These are phyloP conservation scores for Fusarium nanum DNA, from an alignment of 2,329 filamentous ascomycete species.

Conservation along the genomic window DNA sequence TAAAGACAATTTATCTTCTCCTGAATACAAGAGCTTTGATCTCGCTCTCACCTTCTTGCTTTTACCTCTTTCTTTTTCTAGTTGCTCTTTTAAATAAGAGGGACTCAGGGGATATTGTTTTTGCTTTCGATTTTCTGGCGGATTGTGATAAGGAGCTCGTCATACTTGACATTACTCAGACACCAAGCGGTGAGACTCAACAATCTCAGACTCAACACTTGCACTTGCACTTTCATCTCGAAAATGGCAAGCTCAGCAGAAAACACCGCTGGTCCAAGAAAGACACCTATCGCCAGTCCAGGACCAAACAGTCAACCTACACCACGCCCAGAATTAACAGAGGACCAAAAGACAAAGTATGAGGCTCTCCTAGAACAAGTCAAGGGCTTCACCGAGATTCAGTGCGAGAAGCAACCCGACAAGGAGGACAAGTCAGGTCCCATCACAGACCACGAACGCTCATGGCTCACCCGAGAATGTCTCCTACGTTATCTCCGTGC, in stretches of 20 bases:
- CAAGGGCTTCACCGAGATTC: constrained; percentile 75
- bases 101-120: no score
- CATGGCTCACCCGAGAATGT: constrained; percentile 94
- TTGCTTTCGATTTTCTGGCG: neutral
- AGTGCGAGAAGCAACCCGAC: constrained; percentile 58
- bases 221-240: no score
- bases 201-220: constrained; percentile 4
- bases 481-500: constrained; percentile 92
- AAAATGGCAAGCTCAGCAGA: constrained; percentile 39
- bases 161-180: constrained; percentile 22
- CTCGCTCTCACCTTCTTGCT: neutral
- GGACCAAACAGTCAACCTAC: constrained; percentile 67
- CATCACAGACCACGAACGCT: constrained; percentile 81
- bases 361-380: constrained; percentile 77
- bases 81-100: no score
- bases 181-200: constrained; percentile 38
- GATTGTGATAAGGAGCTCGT: constrained; percentile 1
- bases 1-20: constrained; percentile 29
- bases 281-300: constrained; percentile 70
- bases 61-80: no score
- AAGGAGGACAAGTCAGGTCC: constrained; percentile 69
- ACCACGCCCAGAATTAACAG: constrained; percentile 70
- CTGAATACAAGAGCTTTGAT: constrained; percentile 12
- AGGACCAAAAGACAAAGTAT: constrained; percentile 87
- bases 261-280: constrained; percentile 47